Percentiles rank a stretch among this genome's conserved stretches.
phyloP scores from a whole-genome alignment of 441 rosid genomes.

The Croton laevigatus region DNA sequence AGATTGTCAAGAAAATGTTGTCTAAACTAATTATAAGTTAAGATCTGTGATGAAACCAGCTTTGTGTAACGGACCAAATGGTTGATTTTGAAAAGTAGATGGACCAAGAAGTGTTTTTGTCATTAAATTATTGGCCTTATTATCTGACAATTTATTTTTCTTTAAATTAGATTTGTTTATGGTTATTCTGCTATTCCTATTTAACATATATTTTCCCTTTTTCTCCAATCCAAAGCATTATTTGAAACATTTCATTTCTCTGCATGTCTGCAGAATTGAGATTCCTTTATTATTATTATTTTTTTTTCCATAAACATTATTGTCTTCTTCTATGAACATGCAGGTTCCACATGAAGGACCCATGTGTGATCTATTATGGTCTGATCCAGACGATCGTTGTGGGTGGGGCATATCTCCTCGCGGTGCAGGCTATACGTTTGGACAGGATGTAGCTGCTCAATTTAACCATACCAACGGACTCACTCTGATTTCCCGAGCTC shows the following conservation, averaged over 20 bases:
- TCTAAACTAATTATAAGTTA: neutral
- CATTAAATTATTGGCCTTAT: neutral
- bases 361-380: slow-evolving; percentile 98
- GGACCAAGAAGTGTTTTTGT: neutral
- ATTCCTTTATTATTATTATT: neutral
- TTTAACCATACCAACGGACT: slow-evolving; percentile 94
- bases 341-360: slow-evolving; percentile 99
- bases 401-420: slow-evolving; percentile 99
- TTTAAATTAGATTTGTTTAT: neutral
- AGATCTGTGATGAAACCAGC: neutral
- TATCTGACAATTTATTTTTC: neutral
- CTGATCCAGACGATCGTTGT: slow-evolving; percentile 98
- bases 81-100: neutral
- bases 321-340: slow-evolving; percentile 15
- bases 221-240: neutral
- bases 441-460: slow-evolving; percentile 83
- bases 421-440: slow-evolving; percentile 98
- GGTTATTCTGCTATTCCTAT: neutral
- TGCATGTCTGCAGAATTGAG: neutral
- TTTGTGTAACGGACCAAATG: neutral
- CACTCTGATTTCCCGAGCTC: slow-evolving; percentile 88
- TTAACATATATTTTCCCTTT: neutral
- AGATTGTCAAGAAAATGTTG: neutral
- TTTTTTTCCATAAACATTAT: neutral
- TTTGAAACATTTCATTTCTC: neutral